Base-by-base conservation (phyloP, 2,329 filamentous ascomycete genomes). In the Aureobasidium sp. region DNA sequence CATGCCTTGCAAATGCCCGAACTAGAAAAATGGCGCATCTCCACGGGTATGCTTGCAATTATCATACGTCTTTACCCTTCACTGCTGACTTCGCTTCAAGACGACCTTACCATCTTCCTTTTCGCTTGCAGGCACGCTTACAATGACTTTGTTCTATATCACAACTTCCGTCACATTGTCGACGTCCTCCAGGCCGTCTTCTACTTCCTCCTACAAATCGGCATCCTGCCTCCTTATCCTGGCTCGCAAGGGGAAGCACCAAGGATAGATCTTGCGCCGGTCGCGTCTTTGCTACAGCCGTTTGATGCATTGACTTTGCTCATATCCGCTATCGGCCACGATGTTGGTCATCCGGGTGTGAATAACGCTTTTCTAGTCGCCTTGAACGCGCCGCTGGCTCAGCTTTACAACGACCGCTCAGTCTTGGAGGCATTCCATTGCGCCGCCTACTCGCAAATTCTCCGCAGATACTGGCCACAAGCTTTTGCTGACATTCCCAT, bases 381-480 rank as follows among this genome's bases (percentile, higher is more conserved):
- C 36, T 83, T 97, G 36, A 96, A 97, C 72, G 90, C 94, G 20
- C 93, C 94, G 1, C 79, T 99, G 31, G 94, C 94, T 14, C 92
- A 97, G 73, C 81, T 97, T 15, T 99, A 97, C 78, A 97, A 97
- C 71, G 94, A 99, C 74, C 89, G 90, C 62, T 97, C 94, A 0
- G 94, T 99, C 17, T 82, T 99, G 41, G 94, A 99, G 75, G 95
- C 93, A 0, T 99, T 97, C 70, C 94, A 99, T 73, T 97, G 94
- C 71, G 94, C 94, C 1, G 94, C 94, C 2, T 99, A 93, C 70
- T 97, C 92, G 0, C 94, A 97, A 71, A 96, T 99, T 42, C 83
- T 99, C 45, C 88, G 93, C 55, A 85, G 91, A 53, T 87, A 97
- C 73, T 99, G 94, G 94, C 91, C 92, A 0, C 80, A 84, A 3